These are phyloP conservation scores for Trichoderma breve DNA, from an alignment of 2,329 filamentous ascomycete species.

Conservation along the genomic window DNA sequence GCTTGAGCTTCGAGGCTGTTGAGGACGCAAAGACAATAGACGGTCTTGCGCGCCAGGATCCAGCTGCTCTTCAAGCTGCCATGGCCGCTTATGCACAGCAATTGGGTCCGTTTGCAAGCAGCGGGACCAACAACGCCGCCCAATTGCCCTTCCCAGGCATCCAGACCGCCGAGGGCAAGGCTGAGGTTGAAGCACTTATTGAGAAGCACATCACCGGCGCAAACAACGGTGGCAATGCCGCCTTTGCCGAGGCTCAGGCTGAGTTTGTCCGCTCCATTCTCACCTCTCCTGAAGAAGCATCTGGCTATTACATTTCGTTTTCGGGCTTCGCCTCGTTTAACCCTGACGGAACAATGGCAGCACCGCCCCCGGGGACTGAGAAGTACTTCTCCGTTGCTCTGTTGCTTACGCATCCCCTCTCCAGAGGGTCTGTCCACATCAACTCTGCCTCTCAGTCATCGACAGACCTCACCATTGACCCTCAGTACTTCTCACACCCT, in stretches of 20 bases:
- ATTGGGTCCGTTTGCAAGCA: constrained; percentile 12
- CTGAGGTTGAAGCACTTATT: constrained; percentile 15
- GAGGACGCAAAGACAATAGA: constrained; percentile 29
- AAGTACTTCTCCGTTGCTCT: constrained; percentile 56
- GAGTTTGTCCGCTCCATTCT: constrained; percentile 14
- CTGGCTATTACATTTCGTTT: constrained; percentile 13
- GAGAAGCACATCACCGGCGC: background rate
- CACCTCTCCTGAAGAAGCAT: constrained; percentile 6
- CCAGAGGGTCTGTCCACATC: constrained; percentile 59
- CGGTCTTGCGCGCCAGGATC: constrained; percentile 32
- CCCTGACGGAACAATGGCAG: constrained; percentile 25
- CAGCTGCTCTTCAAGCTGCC: constrained; percentile 31
- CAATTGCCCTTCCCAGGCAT: constrained; percentile 5
- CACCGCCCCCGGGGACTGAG: constrained; percentile 31
- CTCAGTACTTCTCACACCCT: constrained; percentile 54
- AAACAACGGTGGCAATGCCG: background rate
- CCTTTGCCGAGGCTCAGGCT: constrained; percentile 9
- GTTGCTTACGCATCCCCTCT: constrained; percentile 60
- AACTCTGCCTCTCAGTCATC: constrained; percentile 22
- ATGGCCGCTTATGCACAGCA: constrained; percentile 33
- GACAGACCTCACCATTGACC: constrained; percentile 49
- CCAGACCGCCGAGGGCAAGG: background rate
- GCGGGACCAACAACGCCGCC: constrained; percentile 11
- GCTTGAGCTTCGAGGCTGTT: constrained; percentile 20
- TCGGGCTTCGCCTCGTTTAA: constrained; percentile 25